These are phyloP conservation scores for Trichocladium antarcticum DNA, from an alignment of 495 filamentous ascomycete genomes.

Conservation along the genomic window DNA sequence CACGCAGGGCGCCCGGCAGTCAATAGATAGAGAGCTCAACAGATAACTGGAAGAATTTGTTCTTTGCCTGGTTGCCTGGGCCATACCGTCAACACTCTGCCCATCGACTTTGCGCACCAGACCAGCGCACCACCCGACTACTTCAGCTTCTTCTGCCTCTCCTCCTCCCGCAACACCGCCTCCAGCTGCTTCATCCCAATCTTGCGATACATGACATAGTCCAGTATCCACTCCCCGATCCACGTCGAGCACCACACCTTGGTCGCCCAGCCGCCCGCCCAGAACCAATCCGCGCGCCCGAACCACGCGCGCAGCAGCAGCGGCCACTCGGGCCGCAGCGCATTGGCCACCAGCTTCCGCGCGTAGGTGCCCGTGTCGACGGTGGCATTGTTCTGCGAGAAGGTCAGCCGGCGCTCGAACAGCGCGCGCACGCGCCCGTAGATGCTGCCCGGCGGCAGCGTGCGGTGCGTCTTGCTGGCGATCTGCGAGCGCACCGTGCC, in stretches of 20 bases:
- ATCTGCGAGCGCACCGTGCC: conserved; percentile 41
- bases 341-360: conserved; percentile 25
- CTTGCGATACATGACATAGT: conserved; percentile 27
- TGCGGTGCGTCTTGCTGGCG: conserved; percentile 28
- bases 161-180: conserved; percentile 26
- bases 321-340: conserved; percentile 28
- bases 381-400: conserved; percentile 35
- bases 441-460: conserved; percentile 31
- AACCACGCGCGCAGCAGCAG: conserved; percentile 30
- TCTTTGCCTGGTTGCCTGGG: no score
- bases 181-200: conserved; percentile 32
- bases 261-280: conserved; percentile 31
- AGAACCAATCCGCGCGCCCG: conserved; percentile 40
- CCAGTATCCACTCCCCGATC: conserved; percentile 36
- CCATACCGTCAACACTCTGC: no score
- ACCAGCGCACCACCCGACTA: not conserved
- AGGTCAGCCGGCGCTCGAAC: conserved; percentile 36
- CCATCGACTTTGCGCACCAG: not conserved
- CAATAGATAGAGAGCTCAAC: no score
- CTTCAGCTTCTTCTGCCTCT: conserved; percentile 24
- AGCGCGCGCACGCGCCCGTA: conserved; percentile 31
- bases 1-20: no score
- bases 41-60: no score
- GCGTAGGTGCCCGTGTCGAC: conserved; percentile 33
- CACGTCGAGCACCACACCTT: conserved; percentile 22